Percentiles rank a stretch among this genome's conserved stretches.
Evolutionary conservation across 1,284 basidiomycete species (phyloP).

Genomic region (Ceratorhiza oryzae-sativae): DNA sequence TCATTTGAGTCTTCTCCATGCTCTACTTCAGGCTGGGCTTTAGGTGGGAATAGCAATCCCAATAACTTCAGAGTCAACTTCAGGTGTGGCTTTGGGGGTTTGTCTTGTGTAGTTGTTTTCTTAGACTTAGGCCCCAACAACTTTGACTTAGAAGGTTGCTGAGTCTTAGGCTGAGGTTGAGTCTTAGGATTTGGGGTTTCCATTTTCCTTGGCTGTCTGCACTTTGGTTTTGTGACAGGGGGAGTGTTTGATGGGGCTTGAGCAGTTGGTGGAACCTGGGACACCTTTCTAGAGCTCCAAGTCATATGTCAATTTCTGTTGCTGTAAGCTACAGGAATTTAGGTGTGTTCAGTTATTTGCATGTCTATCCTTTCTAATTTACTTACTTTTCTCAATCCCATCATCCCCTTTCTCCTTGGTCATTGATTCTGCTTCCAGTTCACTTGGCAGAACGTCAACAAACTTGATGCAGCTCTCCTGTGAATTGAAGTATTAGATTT

Average conservation of each 20-base stretch:
- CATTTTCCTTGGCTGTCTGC: background rate
- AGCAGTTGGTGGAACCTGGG: background rate
- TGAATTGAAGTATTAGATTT: background rate
- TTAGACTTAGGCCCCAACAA: background rate
- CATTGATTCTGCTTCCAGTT: background rate
- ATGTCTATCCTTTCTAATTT: background rate
- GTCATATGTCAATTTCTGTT: background rate
- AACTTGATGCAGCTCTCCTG: constrained; percentile 15
- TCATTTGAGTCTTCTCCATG: background rate
- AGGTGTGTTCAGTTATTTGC: background rate
- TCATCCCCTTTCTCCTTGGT: background rate
- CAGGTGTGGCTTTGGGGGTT: background rate
- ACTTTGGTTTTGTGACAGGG: background rate
- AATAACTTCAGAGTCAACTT: background rate
- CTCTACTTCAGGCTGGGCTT: background rate
- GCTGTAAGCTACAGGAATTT: background rate
- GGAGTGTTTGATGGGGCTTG: background rate
- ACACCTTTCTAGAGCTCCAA: background rate
- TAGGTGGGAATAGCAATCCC: background rate
- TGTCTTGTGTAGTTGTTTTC: background rate
- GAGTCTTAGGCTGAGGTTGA: background rate
- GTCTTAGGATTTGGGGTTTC: background rate
- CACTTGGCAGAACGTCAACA: background rate
- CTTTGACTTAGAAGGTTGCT: background rate
- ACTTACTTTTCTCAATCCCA: background rate